phyloP scores from a whole-genome alignment of 306 rosid genomes.

The Purshia tridentata region DNA sequence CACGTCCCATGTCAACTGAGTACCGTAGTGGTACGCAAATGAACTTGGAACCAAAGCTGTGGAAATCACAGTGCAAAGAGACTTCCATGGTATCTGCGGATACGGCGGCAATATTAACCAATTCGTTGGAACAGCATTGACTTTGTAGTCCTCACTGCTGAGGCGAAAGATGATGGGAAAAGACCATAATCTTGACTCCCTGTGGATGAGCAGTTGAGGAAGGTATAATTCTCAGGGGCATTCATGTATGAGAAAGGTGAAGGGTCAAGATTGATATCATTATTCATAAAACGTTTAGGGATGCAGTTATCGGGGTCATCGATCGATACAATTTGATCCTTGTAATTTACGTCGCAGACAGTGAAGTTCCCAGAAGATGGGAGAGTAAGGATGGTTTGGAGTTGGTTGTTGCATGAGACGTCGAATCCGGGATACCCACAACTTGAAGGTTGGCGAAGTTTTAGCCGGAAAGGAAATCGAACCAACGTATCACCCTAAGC shows the following conservation, averaged over 20 bases:
- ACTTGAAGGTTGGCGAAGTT: neutral
- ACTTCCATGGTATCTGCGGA: too few relatives aligned
- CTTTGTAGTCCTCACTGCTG: neutral
- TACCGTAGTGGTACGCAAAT: constrained; percentile 5
- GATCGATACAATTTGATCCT: neutral
- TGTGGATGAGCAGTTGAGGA: constrained; percentile 35
- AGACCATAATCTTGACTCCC: neutral
- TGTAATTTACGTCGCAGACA: constrained; percentile 1
- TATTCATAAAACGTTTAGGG: neutral
- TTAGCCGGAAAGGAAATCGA: constrained; percentile 24
- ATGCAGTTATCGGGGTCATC: constrained; percentile 17
- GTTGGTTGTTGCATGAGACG: constrained; percentile 16
- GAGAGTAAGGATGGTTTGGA: constrained; percentile 1
- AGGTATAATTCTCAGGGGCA: constrained; percentile 22
- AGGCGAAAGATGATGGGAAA: neutral
- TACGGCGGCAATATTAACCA: too few relatives aligned
- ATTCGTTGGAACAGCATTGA: neutral
- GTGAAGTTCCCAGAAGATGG: constrained; percentile 10
- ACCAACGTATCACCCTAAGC: neutral
- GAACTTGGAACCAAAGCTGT: constrained; percentile 36
- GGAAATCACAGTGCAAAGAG: constrained; percentile 30
- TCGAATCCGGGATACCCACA: constrained; percentile 18
- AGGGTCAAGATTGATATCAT: neutral
- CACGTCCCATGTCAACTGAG: constrained; percentile 38
- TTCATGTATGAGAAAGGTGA: neutral